Evolutionary conservation across 257 asterid species (phyloP), one percentile per base, ranked within the genome.

Genomic region (Solanum tacnaense): DNA sequence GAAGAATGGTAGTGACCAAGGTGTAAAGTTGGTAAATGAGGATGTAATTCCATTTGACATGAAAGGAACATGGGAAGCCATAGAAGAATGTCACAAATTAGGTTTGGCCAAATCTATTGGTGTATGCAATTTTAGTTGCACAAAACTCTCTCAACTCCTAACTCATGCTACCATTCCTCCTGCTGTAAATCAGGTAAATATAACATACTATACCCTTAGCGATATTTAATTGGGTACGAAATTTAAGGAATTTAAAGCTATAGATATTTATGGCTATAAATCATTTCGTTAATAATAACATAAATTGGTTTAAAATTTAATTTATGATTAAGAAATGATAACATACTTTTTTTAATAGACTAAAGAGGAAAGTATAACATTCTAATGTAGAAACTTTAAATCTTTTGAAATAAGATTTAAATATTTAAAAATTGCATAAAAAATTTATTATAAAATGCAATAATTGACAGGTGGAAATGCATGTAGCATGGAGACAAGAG

Each of bases 101-200:
- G 97, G 97, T 5, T 74, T 94, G 75, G 91, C 91, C 2, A 93
- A 93, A 49, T 93, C 95, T 13, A 91, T 94, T 67, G 95, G 95
- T 74, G 94, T 93, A 6, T 90, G 94, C 94, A 94, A 94, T 75
- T 93, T 92, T 89, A 89, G 92, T 84, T 89, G 92, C 87, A 90
- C 88, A 52, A 94, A 93, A 78, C 92, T 93, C 88, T 87, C 91
- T 5, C 73, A 88, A 35, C 70, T 92, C 83, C 83, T 93, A 13
- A 62, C 72, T 46, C 36, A 75, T 29, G 91, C 94, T 49, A 89
- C 88, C 32, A 89, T 92, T 71, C 93, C 93, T 49, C 96, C 94
- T 20, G 91, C 94, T 5, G 91, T 93, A 68, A 92, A 91, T 83
- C 94, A 94, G 94, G 96, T 92, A 84, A 3, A 31, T 70, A 27